Evolutionary conservation across 1,284 basidiomycete species (phyloP), one percentile per base, ranked within the genome.

Genomic region (Cryptococcus sp.): DNA sequence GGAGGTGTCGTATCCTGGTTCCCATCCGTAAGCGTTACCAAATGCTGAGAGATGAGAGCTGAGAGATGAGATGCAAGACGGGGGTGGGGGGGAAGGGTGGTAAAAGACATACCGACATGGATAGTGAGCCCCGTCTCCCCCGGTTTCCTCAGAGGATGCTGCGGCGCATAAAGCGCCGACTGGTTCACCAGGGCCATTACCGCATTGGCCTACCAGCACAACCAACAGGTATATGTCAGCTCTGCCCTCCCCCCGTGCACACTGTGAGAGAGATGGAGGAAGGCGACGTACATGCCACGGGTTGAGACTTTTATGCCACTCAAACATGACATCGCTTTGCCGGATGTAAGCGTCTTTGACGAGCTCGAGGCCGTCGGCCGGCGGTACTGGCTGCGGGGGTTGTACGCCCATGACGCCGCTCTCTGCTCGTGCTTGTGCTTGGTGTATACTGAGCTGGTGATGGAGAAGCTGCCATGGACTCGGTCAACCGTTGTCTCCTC

Each of bases 101-200:
- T 36, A 28, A 33, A 12, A 20, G 20, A 59, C 77, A 57, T 66
- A 89, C 89, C 88, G 57, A 87, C 80, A 74, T 81, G 88, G 56
- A 92, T 77, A 64, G 85, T 83, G 18, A 86, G 78, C 2, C 88
- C 88, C 13, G 84, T 76, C 28, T 83, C 77, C 16, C 83, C 83
- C 11, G 82, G 79, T 48, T 80, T 77, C 58, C 83, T 82, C 11
- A 93, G 81, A 3, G 91, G 91, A 71, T 92, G 85, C 43, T 86
- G 83, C 0, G 84, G 80, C 64, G 87, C 80, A 3, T 84, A 82
- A 18, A 93, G 72, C 0, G 85, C 79, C 47, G 85, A 83, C 57
- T 84, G 82, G 16, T 85, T 82, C 40, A 91, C 69, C 23, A 87
- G 75, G 1, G 86, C 85, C 67, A 85, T 89, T 65, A 93, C 71